Evolutionary conservation across 2,329 filamentous ascomycete species (phyloP).

Genomic region (Cytospora piceicola): DNA sequence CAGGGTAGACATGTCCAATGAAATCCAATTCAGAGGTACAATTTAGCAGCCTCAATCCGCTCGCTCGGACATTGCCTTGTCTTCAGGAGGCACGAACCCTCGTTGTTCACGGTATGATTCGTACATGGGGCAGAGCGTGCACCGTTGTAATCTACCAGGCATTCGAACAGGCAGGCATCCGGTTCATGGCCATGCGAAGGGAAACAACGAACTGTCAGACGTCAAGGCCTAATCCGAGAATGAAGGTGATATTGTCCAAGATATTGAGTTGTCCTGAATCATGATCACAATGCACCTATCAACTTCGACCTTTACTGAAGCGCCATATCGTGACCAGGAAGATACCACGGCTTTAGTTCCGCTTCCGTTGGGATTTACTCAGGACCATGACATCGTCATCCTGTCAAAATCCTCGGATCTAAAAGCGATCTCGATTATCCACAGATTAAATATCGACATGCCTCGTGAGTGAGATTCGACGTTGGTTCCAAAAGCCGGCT

Average conservation of each 20-base stretch:
- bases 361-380: conserved; percentile 5
- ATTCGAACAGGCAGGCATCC: neutral
- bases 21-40: neutral
- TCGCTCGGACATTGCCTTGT: neutral
- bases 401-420: conserved; percentile 30
- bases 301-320: neutral
- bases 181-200: neutral
- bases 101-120: neutral
- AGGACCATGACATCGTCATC: conserved; percentile 9
- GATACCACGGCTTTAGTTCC: neutral
- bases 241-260: neutral
- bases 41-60: neutral
- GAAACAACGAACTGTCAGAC: neutral
- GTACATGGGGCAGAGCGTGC: neutral
- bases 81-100: neutral
- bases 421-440: conserved; percentile 28
- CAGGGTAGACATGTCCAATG: neutral
- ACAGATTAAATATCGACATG: conserved; percentile 21
- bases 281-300: neutral
- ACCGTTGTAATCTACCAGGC: neutral
- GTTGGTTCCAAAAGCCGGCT: conserved; percentile 13
- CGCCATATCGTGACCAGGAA: neutral
- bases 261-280: too few relatives aligned
- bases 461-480: conserved; percentile 15
- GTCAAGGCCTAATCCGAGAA: neutral